Conservation (phyloP, 345 rosid genomes). For the Geranium rotundifolium region DNA sequence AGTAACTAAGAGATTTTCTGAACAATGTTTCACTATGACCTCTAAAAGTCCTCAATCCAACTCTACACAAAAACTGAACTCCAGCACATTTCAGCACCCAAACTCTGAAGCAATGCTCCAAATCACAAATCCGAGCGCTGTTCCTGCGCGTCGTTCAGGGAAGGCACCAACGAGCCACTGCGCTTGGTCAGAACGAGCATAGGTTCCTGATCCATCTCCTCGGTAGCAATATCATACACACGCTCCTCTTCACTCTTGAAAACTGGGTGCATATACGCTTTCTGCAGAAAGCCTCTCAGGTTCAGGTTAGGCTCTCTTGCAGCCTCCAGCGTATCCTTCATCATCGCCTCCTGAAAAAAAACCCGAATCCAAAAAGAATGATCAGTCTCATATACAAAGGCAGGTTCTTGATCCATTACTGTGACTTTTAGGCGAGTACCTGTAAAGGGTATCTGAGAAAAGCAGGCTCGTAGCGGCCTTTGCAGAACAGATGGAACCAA, state of each 20-base stretch:
- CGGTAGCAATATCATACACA: slow-evolving; percentile 21
- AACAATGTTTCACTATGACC: too few relatives aligned
- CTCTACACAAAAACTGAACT: too few relatives aligned
- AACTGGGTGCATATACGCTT: slow-evolving; percentile 63
- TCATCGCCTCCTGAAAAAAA: slow-evolving; percentile 76
- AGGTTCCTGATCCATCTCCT: slow-evolving; percentile 33
- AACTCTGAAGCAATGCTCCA: background rate
- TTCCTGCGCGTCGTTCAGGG: slow-evolving; percentile 8
- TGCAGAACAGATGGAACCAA: slow-evolving; percentile 76
- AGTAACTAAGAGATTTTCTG: too few relatives aligned
- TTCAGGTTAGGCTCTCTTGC: slow-evolving; percentile 68
- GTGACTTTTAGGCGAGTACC: too few relatives aligned
- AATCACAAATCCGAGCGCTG: slow-evolving; percentile 4
- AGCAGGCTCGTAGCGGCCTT: slow-evolving; percentile 73
- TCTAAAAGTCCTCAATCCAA: too few relatives aligned
- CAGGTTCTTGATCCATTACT: too few relatives aligned
- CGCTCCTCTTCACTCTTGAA: slow-evolving; percentile 47
- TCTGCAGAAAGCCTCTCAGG: slow-evolving; percentile 61
- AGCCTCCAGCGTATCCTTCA: slow-evolving; percentile 81
- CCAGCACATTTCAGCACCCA: too few relatives aligned
- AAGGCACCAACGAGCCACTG: too few relatives aligned
- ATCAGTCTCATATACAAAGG: too few relatives aligned
- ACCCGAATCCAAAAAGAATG: too few relatives aligned
- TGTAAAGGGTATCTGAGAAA: slow-evolving; percentile 73
- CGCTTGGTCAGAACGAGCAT: slow-evolving; percentile 60